Conservation (phyloP, 2,329 filamentous ascomycete species). For the Penicillium sp. region DNA sequence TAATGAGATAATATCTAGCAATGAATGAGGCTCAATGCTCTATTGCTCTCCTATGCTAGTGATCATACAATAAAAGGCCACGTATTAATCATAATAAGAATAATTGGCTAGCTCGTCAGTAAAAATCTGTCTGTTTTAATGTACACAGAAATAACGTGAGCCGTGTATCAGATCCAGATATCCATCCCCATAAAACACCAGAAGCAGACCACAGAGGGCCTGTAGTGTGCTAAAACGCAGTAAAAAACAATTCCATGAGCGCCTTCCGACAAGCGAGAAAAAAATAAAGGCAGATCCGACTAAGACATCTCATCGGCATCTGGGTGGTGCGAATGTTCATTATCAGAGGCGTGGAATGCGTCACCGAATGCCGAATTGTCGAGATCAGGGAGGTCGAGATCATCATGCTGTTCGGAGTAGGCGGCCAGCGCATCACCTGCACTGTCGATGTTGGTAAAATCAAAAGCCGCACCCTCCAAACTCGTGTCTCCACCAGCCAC, state of each 20-base stretch:
- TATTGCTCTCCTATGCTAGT: not conserved
- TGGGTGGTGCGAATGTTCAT: constrained; percentile 42
- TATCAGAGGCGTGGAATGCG: constrained; percentile 66
- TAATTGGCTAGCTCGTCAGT: not conserved
- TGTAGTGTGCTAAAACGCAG: constrained; percentile 14
- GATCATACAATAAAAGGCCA: not conserved
- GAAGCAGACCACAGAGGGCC: constrained; percentile 13
- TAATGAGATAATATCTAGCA: too few species aligned
- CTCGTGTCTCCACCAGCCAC: constrained; percentile 33
- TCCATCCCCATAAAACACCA: constrained; percentile 18
- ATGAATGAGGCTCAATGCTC: too few species aligned
- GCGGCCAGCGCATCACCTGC: constrained; percentile 69
- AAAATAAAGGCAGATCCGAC: not conserved
- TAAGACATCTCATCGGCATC: constrained; percentile 44
- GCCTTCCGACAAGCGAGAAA: constrained; percentile 8
- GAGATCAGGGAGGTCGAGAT: constrained; percentile 60
- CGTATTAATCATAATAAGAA: not conserved
- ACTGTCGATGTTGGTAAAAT: constrained; percentile 57
- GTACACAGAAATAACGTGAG: constrained; percentile 12
- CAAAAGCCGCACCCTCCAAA: constrained; percentile 44
- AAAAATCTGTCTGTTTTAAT: constrained; percentile 8
- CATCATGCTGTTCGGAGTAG: constrained; percentile 61
- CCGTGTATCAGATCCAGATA: constrained; percentile 14
- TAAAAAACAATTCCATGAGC: constrained; percentile 11
- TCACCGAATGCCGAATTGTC: constrained; percentile 82